Evolutionary conservation across 2,329 filamentous ascomycete species (phyloP).

Genomic region (Aspergillus ustus): DNA sequence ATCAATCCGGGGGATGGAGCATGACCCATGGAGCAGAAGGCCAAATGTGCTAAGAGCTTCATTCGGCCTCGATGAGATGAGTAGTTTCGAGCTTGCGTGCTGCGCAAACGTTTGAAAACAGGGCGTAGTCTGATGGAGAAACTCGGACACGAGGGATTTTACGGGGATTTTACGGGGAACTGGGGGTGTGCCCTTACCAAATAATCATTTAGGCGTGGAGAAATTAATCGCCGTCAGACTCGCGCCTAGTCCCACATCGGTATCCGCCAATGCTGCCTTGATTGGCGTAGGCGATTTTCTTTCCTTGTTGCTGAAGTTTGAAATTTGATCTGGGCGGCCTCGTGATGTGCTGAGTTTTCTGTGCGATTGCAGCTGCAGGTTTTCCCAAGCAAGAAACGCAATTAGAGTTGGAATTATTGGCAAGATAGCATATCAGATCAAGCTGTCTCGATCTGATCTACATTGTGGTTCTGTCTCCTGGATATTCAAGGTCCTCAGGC

Average conservation of each 20-base stretch:
- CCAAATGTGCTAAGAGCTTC: background rate
- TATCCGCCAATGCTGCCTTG: constrained; percentile 20
- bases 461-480: background rate
- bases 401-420: too few relatives aligned
- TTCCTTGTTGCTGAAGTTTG: background rate
- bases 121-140: background rate
- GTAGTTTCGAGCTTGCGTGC: too few relatives aligned
- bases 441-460: background rate
- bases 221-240: constrained; percentile 1
- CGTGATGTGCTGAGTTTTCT: constrained; percentile 17
- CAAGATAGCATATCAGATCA: background rate
- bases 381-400: background rate
- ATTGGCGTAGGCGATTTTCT: constrained; percentile 19
- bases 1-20: background rate
- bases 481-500: too few relatives aligned
- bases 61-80: too few relatives aligned
- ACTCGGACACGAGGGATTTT: constrained; percentile 7
- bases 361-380: background rate
- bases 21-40: background rate
- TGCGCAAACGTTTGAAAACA: too few relatives aligned
- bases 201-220: constrained; percentile 5
- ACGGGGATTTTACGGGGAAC: constrained; percentile 14
- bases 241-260: constrained; percentile 23
- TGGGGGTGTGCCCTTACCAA: background rate
- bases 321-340: constrained; percentile 6